Evolutionary conservation across 441 rosid species (phyloP).

Genomic region (Erodium chrysanthum): DNA sequence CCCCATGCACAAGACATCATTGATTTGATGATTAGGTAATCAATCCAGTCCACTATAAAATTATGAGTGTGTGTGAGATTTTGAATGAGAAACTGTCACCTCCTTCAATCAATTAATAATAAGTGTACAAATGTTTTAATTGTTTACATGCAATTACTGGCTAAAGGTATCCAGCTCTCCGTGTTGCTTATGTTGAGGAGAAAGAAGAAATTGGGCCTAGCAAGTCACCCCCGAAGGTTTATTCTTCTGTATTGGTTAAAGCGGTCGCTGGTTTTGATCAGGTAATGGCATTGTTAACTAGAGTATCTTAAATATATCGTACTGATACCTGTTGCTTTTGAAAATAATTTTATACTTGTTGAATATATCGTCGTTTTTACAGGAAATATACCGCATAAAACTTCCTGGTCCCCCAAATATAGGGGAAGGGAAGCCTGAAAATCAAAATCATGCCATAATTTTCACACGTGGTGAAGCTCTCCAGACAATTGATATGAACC

Average conservation of each 20-base stretch:
- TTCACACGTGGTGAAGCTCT: slow-evolving; percentile 98
- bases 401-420: slow-evolving; percentile 94
- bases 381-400: slow-evolving; percentile 89
- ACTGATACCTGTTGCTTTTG: background rate
- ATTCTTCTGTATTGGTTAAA: slow-evolving; percentile 78
- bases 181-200: slow-evolving; percentile 95
- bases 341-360: background rate
- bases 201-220: slow-evolving; percentile 56
- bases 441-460: slow-evolving; percentile 87
- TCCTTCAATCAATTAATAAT: background rate
- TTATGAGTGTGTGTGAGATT: no score
- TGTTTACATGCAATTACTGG: slow-evolving; percentile 18
- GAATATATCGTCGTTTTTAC: slow-evolving; percentile 13
- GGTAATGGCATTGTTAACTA: slow-evolving; percentile 32
- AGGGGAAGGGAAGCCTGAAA: slow-evolving; percentile 99
- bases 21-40: slow-evolving; percentile 81
- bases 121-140: slow-evolving; percentile 15
- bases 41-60: slow-evolving; percentile 14
- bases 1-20: slow-evolving; percentile 84
- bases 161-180: slow-evolving; percentile 79
- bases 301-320: background rate
- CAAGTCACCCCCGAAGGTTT: slow-evolving; percentile 35
- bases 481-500: slow-evolving; percentile 97
- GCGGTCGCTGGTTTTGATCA: slow-evolving; percentile 69
- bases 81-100: background rate